A percentile compares a stretch with the other conserved stretches of the same genome.
phyloP scores from a whole-genome alignment of 2,329 filamentous ascomycete species.

The Diplocarpon rosae region DNA sequence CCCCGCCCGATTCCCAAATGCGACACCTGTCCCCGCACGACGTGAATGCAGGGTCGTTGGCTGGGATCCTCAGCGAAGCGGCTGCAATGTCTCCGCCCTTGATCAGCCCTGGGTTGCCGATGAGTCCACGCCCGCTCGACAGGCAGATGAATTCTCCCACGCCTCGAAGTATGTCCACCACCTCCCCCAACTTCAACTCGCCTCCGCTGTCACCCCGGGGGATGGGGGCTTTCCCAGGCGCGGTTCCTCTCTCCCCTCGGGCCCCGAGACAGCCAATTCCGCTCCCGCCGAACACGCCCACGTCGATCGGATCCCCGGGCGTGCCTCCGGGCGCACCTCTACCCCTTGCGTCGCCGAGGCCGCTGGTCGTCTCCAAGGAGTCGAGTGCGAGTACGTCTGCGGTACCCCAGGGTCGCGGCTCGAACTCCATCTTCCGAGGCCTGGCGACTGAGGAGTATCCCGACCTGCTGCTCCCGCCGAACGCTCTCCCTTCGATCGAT shows the following conservation, averaged over 20 bases:
- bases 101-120: slow-evolving; percentile 48
- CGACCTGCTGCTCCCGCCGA: slow-evolving; percentile 73
- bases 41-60: slow-evolving; percentile 37
- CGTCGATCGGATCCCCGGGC: slow-evolving; percentile 44
- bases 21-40: slow-evolving; percentile 27
- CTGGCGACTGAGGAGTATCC: slow-evolving; percentile 80
- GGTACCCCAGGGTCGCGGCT: slow-evolving; percentile 26
- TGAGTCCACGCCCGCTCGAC: slow-evolving; percentile 45
- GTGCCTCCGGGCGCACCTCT: slow-evolving; percentile 25
- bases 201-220: slow-evolving; percentile 58
- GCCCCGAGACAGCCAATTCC: slow-evolving; percentile 64
- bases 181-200: slow-evolving; percentile 39
- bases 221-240: slow-evolving; percentile 33
- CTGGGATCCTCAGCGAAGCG: slow-evolving; percentile 37
- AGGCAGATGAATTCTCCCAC: slow-evolving; percentile 47
- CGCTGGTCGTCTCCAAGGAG: slow-evolving; percentile 32
- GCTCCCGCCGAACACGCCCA: slow-evolving; percentile 57
- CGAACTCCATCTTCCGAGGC: slow-evolving; percentile 58
- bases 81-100: slow-evolving; percentile 33
- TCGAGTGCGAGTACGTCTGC: slow-evolving; percentile 12
- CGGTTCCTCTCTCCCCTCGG: slow-evolving; percentile 56
- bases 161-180: slow-evolving; percentile 37
- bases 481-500: slow-evolving; percentile 75
- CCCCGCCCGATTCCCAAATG: slow-evolving; percentile 24
- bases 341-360: slow-evolving; percentile 31